These are phyloP conservation scores for Phialophora chinensis DNA, from an alignment of 2,329 filamentous ascomycete genomes.

Conservation along the genomic window DNA sequence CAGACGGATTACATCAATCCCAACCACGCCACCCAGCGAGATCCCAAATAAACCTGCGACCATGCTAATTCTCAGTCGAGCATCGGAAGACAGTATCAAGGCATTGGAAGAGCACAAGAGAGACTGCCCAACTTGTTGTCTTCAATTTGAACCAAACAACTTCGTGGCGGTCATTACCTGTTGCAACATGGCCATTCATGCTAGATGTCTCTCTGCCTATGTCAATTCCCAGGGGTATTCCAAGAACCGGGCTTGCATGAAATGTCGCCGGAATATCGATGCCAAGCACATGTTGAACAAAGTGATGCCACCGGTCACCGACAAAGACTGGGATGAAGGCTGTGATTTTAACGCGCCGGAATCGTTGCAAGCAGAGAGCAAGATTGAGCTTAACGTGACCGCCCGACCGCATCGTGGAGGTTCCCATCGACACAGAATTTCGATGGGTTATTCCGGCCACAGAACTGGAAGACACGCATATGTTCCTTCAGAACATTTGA, in stretches of 20 bases:
- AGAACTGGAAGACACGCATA: slow-evolving; percentile 8
- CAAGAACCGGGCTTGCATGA: slow-evolving; percentile 35
- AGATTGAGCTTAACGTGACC: slow-evolving; percentile 33
- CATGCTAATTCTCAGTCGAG: slow-evolving; percentile 31
- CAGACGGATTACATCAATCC: background rate
- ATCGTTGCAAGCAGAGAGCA: slow-evolving; percentile 27
- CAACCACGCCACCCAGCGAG: background rate
- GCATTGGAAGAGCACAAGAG: slow-evolving; percentile 33
- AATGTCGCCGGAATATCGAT: slow-evolving; percentile 35
- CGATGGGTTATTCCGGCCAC: slow-evolving; percentile 15
- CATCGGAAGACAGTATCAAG: slow-evolving; percentile 30
- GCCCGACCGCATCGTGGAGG: slow-evolving; percentile 28
- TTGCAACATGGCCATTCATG: slow-evolving; percentile 36
- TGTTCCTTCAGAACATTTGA: slow-evolving; percentile 11
- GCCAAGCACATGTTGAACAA: slow-evolving; percentile 32
- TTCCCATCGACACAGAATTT: slow-evolving; percentile 17
- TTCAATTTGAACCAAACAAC: slow-evolving; percentile 35
- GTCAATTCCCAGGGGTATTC: slow-evolving; percentile 34
- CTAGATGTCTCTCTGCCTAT: slow-evolving; percentile 36
- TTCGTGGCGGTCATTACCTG: slow-evolving; percentile 36
- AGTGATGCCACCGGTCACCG: slow-evolving; percentile 33
- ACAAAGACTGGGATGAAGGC: slow-evolving; percentile 35
- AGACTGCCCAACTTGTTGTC: slow-evolving; percentile 36
- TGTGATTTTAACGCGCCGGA: slow-evolving; percentile 33
- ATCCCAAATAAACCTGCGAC: slow-evolving; percentile 19